Evolutionary conservation across 208 protist species (phyloP), one percentile per base, ranked within the genome.

Genomic region (Leptomonas pyrrhocoris): DNA sequence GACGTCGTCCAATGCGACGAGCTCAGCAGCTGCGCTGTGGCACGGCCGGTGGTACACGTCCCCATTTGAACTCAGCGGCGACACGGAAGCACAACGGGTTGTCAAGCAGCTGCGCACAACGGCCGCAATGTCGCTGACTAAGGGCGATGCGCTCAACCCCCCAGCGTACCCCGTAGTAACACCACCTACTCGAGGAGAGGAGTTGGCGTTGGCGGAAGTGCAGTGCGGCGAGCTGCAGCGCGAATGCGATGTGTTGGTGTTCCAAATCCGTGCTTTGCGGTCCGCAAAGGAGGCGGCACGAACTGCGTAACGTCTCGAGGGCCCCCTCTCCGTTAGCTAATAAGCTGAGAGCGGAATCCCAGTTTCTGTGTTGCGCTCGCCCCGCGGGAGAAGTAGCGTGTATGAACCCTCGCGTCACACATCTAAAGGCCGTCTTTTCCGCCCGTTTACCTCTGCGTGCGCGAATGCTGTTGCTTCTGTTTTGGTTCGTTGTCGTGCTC

Each of bases 161-260:
- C 25, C 21, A 21, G n/a, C 38, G 31, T 36, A 46, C 28, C 45
- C 46, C 27, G 19, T 18, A 38, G 30, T 16, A 8, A 30, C 38
- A 34, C 25, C 51, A 28, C 60, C 21, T 28, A 77, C 72, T 13
- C 21, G 58, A 13, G 74, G 55, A 2, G 68, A 80, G 53, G 36
- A 74, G 27, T 48, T 86, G 36, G 78, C 60, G 5, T 45, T 58
- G 50, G 80, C 76, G 51, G 61, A 89, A 62, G 78, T 57, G 60
- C 50, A 73, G 28, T 72, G 79, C 25, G 64, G 73, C n/a, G 38
- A 42, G 48, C 49, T 93, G 70, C 82, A 90, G 73, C 75, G 70
- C 45, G 77, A 87, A 66, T 93, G 88, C 55, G 78, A 87, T 68
- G 78, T 73, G n/a, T 57, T 93, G 36, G 79, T 90, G 27, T 74